Percentiles rank a stretch among this genome's conserved stretches.
Evolutionary conservation across 1,139 yeast species (phyloP).

Genomic region (Debaryomycetaceae sp.): DNA sequence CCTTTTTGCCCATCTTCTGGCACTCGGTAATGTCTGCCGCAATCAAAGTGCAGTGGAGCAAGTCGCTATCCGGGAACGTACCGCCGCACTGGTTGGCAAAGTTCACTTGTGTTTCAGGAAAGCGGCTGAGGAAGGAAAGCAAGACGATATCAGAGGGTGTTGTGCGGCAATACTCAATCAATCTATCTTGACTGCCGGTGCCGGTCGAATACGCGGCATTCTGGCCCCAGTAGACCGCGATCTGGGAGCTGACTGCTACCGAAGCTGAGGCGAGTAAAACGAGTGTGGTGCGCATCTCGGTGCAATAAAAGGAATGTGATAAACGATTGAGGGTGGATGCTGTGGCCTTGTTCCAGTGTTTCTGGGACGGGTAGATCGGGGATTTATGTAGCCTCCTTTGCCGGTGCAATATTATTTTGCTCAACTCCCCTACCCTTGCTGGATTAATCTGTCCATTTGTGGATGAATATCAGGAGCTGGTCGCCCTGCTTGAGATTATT

Average conservation of each 20-base stretch:
- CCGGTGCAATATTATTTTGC: no score
- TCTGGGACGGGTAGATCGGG: no score
- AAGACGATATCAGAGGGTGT: constrained; percentile 8
- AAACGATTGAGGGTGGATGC: no score
- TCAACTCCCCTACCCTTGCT: no score
- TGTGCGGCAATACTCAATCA: constrained; percentile 8
- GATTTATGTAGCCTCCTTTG: no score
- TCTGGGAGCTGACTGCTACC: constrained; percentile 2
- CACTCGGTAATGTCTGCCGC: constrained; percentile 11
- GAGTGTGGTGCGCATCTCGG: background rate
- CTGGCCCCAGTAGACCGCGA: constrained; percentile 14
- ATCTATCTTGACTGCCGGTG: constrained; percentile 6
- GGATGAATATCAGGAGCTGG: no score
- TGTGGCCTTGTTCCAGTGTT: no score
- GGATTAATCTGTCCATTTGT: no score
- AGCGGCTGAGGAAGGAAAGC: constrained; percentile 9
- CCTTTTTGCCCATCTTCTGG: constrained; percentile 9
- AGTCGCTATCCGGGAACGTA: constrained; percentile 7
- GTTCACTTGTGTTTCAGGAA: constrained; percentile 7
- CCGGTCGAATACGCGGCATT: no score
- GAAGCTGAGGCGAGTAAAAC: constrained; percentile 1
- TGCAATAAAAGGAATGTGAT: background rate
- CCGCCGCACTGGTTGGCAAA: constrained; percentile 8
- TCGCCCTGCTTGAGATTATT: no score
- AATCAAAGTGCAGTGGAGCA: constrained; percentile 8